Base-by-base conservation (phyloP, 495 filamentous ascomycete species). In the Penicillium crystallinum region DNA sequence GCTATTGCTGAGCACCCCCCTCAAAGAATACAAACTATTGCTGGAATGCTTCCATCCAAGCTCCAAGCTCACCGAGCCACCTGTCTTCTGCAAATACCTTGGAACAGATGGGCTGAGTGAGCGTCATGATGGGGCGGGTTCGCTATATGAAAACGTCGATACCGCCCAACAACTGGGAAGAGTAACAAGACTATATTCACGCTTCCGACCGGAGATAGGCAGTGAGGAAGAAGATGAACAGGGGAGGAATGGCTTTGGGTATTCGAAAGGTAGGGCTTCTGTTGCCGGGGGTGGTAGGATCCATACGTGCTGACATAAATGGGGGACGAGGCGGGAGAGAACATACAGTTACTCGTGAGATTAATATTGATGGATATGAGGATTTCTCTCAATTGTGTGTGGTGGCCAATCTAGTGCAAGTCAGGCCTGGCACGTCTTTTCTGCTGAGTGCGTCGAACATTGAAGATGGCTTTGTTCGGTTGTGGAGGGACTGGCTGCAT, bases 1-100 rank as follows among this genome's bases (percentile, higher is more conserved):
- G 37, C 76, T 91, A 14, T 66, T 81, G 30, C 56, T 73, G 17
- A 80, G 81, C 21, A 74, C 82, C 4, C 66, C 74, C 8, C 68
- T 85, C 14, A 67, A 77, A 15, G 79, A 83, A 47, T 81, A 85
- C 62, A 74, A 80, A 35, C 67, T 91, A 23, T 82, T 90, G 17
- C 77, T 93, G 12, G 87, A 90, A 73, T 88, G 85, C 70, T 90
- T 84, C 61, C 86, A 86, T 55, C 88, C 88, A 0, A 80, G 73
- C 54, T 80, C 78, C n/a, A 85, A 81, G 63, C 68, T 87, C 25
- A 82, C 76, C 11, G 84, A 84, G 42, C 83, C 87, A 2, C 83
- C 82, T 38, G 78, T 87, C 2, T 83, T 79, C 64, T 89, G 87
- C 70, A 77, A 79, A 40, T 86, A 86, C 56, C 74, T 86, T 6